These are phyloP conservation scores for Gleditsia sinensis DNA, from an alignment of 306 rosid genomes.

Conservation along the genomic window DNA sequence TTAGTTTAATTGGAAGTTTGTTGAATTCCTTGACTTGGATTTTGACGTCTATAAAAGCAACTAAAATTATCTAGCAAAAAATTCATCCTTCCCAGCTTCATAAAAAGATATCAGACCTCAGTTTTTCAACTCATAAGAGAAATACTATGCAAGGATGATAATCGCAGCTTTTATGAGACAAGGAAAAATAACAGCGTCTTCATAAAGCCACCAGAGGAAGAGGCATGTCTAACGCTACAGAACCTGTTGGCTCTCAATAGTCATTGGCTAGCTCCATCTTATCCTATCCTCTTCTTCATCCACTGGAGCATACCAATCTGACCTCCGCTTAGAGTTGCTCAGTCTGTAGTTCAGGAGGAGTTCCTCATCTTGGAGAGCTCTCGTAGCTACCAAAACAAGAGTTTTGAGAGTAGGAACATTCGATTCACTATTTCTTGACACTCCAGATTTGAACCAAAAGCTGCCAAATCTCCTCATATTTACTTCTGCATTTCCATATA, in stretches of 20 bases:
- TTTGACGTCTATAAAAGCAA: slow-evolving; percentile 13
- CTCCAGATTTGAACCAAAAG: slow-evolving; percentile 90
- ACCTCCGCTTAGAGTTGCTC: slow-evolving; percentile 79
- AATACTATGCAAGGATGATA: slow-evolving; percentile 2
- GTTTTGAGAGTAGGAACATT: slow-evolving; percentile 63
- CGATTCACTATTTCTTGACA: slow-evolving; percentile 44
- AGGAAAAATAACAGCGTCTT: background rate
- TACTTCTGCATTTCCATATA: slow-evolving; percentile 67
- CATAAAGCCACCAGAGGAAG: background rate
- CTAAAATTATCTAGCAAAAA: slow-evolving; percentile 14
- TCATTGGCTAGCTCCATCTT: slow-evolving; percentile 75
- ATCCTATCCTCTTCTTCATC: slow-evolving; percentile 92
- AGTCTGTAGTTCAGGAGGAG: slow-evolving; percentile 82
- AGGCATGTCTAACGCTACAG: background rate
- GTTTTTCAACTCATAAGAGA: background rate
- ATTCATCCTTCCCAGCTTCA: slow-evolving; percentile 1
- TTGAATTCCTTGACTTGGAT: background rate
- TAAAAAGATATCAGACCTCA: background rate
- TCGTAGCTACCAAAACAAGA: slow-evolving; percentile 75
- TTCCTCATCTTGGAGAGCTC: slow-evolving; percentile 78
- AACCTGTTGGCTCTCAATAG: background rate
- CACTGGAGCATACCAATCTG: slow-evolving; percentile 80
- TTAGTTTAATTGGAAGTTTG: background rate
- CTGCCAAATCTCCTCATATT: slow-evolving; percentile 76
- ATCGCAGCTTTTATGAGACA: slow-evolving; percentile 24